phyloP scores from a whole-genome alignment of 805 yeast species.

The Cyberlindnera sargentensis region DNA sequence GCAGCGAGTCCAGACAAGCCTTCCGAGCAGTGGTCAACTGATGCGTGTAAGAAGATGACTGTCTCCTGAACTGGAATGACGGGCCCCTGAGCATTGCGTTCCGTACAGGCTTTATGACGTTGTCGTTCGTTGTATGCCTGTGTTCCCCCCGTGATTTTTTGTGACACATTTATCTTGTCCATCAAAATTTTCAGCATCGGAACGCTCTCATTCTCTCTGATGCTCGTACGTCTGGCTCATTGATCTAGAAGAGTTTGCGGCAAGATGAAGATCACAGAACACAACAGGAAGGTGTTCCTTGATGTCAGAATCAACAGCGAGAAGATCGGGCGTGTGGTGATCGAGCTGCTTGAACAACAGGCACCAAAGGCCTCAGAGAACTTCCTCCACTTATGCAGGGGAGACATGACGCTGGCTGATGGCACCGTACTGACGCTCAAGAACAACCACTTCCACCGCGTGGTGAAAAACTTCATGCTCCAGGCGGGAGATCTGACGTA shows the following conservation, averaged over 20 bases:
- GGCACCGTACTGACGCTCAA: conserved; percentile 30
- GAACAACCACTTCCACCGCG: conserved; percentile 49
- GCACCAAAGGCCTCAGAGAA: conserved; percentile 56
- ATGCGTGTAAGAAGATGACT: conserved; percentile 1
- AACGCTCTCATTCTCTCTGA: no score
- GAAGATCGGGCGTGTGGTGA: conserved; percentile 52
- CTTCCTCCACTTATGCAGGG: conserved; percentile 40
- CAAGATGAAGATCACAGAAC: no score
- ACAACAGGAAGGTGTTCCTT: conserved; percentile 28
- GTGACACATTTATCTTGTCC: no score
- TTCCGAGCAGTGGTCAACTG: conserved; percentile 7
- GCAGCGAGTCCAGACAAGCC: conserved; percentile 4
- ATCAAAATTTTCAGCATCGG: no score
- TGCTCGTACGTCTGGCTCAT: no score
- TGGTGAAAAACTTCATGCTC: conserved; percentile 61
- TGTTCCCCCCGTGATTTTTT: no score
- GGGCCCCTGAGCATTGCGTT: no score
- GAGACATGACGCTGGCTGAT: conserved; percentile 22
- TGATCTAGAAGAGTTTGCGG: no score
- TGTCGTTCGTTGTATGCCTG: no score
- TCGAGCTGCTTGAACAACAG: conserved; percentile 37
- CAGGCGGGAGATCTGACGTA: conserved; percentile 57
- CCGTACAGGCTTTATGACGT: no score
- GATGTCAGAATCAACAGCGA: conserved; percentile 43
- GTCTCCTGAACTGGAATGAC: neutral